Conservation (phyloP, 345 rosid genomes). For the Dimocarpus longan region DNA sequence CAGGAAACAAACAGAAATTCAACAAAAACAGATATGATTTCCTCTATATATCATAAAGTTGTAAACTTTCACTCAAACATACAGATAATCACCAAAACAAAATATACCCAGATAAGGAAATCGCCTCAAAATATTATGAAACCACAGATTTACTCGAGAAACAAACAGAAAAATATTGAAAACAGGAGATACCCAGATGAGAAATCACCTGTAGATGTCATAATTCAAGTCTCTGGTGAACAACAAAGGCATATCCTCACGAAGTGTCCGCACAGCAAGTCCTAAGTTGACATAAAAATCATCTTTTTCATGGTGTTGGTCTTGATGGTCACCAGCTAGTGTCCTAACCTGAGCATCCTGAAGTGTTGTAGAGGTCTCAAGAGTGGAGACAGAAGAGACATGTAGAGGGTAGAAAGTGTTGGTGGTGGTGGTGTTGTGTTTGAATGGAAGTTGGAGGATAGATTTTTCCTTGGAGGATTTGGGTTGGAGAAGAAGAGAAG, state of each 20-base stretch:
- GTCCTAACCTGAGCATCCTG: conserved; percentile 48
- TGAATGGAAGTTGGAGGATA: conserved; percentile 20
- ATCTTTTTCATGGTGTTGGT: conserved; percentile 43
- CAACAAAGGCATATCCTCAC: conserved; percentile 79
- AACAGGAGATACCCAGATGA: conserved; percentile 31
- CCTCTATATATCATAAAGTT: background rate
- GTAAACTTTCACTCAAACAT: background rate
- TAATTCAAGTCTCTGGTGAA: conserved; percentile 80
- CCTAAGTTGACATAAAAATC: conserved; percentile 84
- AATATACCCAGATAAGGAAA: background rate
- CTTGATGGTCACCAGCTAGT: conserved; percentile 29
- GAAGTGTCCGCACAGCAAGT: conserved; percentile 80
- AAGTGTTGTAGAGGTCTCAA: conserved; percentile 39
- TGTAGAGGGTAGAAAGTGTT: conserved; percentile 24
- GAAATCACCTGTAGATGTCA: conserved; percentile 74
- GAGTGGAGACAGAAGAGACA: conserved; percentile 26
- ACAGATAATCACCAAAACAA: background rate
- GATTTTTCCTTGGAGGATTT: conserved; percentile 49
- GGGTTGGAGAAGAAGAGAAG: conserved; percentile 51
- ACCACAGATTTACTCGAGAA: background rate
- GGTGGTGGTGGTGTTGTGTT: background rate
- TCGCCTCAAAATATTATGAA: background rate
- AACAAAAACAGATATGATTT: background rate
- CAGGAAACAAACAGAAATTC: background rate
- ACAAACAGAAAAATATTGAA: conserved; percentile 1